Evolutionary conservation across 1,284 basidiomycete species (phyloP), one percentile per base, ranked within the genome.

Genomic region (Rhodotorula sp.): DNA sequence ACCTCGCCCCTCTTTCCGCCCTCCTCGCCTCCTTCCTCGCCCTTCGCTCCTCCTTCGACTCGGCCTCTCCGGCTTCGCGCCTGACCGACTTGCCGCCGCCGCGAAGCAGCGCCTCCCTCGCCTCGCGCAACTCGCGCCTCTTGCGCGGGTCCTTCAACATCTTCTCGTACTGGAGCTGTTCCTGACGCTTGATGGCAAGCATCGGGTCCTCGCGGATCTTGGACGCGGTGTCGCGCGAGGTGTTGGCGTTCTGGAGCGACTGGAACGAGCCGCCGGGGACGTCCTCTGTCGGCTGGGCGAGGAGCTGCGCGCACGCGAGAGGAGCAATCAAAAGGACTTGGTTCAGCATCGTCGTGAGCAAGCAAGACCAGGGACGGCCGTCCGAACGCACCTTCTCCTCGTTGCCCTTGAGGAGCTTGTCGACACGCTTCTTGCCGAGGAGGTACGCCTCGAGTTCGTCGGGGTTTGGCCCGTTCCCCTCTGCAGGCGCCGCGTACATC

Each of bases 401-500:
- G 53, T 88, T 90, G 39, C 79, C 81, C 62, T 88, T 91, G 71
- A 99, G 82, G 34, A 97, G 90, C 82, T 98, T 94, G 81, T 99
- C 96, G 1, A 99, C 94, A 63, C 95, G 83, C 83, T 95, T 97
- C 86, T 98, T 99, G n/a, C 95, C 96, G 39, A 99, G 84, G 9
- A 99, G 83, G 79, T 99, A 99, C 76, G 95, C 93, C 82, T 99
- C 96, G 76, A 98, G 82, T 71, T 99, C 95, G 75, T 91, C 92
- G 39, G 90, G 82, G 74, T 92, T 95, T 75, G 91, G 87, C 67
- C 84, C 89, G 70, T 85, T 88, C 22, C 90, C 91, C 9, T 89
- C 87, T 0, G 91, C 91, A 3, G 96, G 95, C 1, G 95, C 96
- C 22, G 94, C 85, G 82, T 99, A 99, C 92, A 99, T 95, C 96